Evolutionary conservation across 768 basidiomycete genomes (phyloP).

Genomic region (Boletus huronensis): DNA sequence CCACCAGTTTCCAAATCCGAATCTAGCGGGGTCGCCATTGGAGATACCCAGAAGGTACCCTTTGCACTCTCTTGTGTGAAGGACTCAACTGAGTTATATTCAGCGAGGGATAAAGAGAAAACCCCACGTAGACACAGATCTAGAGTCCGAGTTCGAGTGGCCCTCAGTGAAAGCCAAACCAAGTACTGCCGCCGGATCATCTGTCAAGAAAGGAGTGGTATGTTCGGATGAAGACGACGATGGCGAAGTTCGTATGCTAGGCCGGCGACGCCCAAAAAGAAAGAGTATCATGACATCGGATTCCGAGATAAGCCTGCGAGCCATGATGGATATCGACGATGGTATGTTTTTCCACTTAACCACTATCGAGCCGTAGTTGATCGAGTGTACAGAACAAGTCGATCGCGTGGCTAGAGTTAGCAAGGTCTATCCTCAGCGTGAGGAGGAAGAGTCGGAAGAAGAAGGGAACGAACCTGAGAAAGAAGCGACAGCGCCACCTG

Average conservation of each 20-base stretch:
- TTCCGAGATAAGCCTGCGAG: constrained; percentile 43
- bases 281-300: constrained; percentile 41
- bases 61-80: background rate
- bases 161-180: constrained; percentile 6
- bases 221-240: constrained; percentile 60
- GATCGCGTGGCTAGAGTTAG: constrained; percentile 18
- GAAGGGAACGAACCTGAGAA: constrained; percentile 33
- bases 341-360: constrained; percentile 41
- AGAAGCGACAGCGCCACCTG: constrained; percentile 28
- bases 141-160: constrained; percentile 27
- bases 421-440: constrained; percentile 12
- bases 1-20: background rate
- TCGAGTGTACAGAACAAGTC: constrained; percentile 21
- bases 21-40: background rate
- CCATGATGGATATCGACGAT: constrained; percentile 78
- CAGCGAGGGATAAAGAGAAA: constrained; percentile 43
- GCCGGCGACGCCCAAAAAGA: constrained; percentile 27
- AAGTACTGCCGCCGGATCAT: constrained; percentile 6
- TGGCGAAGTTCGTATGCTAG: constrained; percentile 28
- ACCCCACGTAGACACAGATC: constrained; percentile 26
- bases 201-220: constrained; percentile 46
- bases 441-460: constrained; percentile 24
- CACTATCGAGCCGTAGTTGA: constrained; percentile 14
- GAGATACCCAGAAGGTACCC: constrained; percentile 5
- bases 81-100: constrained; percentile 23